Evolutionary conservation across 805 yeast genomes (phyloP), one percentile per base, ranked within the genome.

Genomic region (Wickerhamomyces queroliae): DNA sequence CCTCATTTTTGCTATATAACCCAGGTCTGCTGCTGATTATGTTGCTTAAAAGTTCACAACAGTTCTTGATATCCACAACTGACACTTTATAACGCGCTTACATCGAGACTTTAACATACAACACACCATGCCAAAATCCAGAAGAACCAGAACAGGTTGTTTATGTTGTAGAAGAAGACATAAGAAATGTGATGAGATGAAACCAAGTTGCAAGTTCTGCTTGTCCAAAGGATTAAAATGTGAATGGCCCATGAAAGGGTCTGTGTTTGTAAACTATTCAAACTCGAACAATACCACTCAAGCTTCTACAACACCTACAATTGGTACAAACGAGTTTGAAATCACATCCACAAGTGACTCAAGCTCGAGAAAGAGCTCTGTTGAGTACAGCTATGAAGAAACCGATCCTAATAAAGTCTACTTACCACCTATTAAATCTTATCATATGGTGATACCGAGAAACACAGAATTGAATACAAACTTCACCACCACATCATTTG

Each of bases 161-260:
- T 63, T 76, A 45, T 76, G 80, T 28, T 78, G 85, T 55, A 67
- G 83, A 43, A 70, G 70, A 49, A 66, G 84, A 48, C 78, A 78
- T 59, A 68, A 79, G 61, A 78, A 77, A 63, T 78, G 83, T 59
- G 81, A 77, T 49, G 79, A 75, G 45, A 62, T 56, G 27, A 66
- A 56, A 39, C 69, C 70, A 21, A 52, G 52, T 45, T 64, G 70
- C 39, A 61, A 63, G 21, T 71, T 69, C 42, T 73, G 78, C 48
- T 42, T 53, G n/a, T 45, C 61, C 8, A 66, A 73, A 46, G 51
- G 51, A 17, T 34, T 47, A 47, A 52, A 19, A 44, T 64, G 43
- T 33, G 48, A 46, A 34, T 47, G 51, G 51, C 51, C 51, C 10
- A 25, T 38, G 5, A 45, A 38, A 27, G 51, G 51, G 2, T 38